Base-by-base conservation (phyloP, 2,329 filamentous ascomycete species). In the Penicillium griseofulvum region DNA sequence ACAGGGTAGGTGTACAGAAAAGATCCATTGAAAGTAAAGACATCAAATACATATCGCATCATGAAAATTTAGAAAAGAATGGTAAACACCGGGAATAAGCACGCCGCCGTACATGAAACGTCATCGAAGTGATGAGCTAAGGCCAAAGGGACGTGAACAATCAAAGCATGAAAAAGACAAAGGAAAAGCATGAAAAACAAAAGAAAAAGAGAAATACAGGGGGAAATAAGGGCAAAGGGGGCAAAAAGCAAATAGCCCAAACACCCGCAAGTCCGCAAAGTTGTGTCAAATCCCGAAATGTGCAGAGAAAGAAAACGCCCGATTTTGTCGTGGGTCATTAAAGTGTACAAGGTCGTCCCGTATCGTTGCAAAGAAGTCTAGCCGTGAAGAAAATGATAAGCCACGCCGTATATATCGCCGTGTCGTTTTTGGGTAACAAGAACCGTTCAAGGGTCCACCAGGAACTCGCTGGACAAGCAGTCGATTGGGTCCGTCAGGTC, bases 401-500 rank as follows among this genome's bases (percentile, higher is more conserved):
- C 38, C 43, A 53, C 49, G 51, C 51, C 52, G 47, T 58, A 51
- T 58, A 52, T 55, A 43, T 50, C 48, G 34, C 11, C 54, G 55
- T 59, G 43, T n/a, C 41, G 50, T 2, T 19, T 57, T 50, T 54
- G 17, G 12, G 19, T 48, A 45, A 39, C 41, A 14, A 31, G 49
- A 56, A 51, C 31, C 31, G 24, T 29, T 61, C 47, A 65, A 39
- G 63, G 63, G 11, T 74, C 71, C n/a, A 71, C 64, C 41, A 72
- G 65, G 44, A 74, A 74, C 47, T 74, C 71, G 34, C 72, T 68
- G 28, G 70, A 70, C 42, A 75, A 68, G 51, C 72, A 71, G 50
- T 75, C 72, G 14, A 74, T 74, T 41, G 72, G 71, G 41, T 73
- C 67, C 16, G 65, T 63, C 51, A 72, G 66, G 41, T 75, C 71